Percentiles rank a stretch among this genome's conserved stretches.
phyloP scores from a whole-genome alignment of 2,329 filamentous ascomycete species.

The Arthroderma sp. region DNA sequence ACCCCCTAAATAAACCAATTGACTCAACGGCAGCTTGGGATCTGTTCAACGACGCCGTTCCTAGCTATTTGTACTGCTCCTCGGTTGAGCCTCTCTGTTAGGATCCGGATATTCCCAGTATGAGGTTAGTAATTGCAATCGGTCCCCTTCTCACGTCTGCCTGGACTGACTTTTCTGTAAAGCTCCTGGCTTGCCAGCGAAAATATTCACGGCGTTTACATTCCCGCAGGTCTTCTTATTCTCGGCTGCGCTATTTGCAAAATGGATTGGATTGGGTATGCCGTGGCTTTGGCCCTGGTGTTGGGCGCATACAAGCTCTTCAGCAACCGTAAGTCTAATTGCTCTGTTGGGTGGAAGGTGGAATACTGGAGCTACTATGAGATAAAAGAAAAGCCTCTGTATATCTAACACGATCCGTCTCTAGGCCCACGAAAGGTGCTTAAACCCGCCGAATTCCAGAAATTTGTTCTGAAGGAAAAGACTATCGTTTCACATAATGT shows the following conservation, averaged over 20 bases:
- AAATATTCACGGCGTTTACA: conserved; percentile 68
- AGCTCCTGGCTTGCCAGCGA: conserved; percentile 24
- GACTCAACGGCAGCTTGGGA: too few species aligned
- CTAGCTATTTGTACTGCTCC: too few species aligned
- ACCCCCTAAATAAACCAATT: too few species aligned
- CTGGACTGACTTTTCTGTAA: too few species aligned
- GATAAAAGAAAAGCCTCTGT: neutral
- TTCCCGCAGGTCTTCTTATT: conserved; percentile 67
- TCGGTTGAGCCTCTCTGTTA: too few species aligned
- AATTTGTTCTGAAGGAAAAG: conserved; percentile 89
- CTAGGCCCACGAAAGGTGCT: conserved; percentile 68
- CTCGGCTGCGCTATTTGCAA: conserved; percentile 66
- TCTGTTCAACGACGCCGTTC: too few species aligned
- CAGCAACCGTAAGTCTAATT: conserved; percentile 48
- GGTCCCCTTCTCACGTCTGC: too few species aligned
- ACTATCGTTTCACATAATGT: conserved; percentile 95
- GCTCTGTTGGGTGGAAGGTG: neutral
- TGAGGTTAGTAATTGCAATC: too few species aligned
- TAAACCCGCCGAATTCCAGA: conserved; percentile 75
- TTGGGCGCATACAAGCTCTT: conserved; percentile 61
- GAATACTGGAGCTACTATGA: neutral
- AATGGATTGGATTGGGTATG: conserved; percentile 61
- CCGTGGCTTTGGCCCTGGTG: conserved; percentile 50
- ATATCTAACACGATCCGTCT: neutral
- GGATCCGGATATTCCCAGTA: too few species aligned